These are phyloP conservation scores for Fusarium sp. DNA, from an alignment of 2,329 filamentous ascomycete genomes.

Conservation along the genomic window DNA sequence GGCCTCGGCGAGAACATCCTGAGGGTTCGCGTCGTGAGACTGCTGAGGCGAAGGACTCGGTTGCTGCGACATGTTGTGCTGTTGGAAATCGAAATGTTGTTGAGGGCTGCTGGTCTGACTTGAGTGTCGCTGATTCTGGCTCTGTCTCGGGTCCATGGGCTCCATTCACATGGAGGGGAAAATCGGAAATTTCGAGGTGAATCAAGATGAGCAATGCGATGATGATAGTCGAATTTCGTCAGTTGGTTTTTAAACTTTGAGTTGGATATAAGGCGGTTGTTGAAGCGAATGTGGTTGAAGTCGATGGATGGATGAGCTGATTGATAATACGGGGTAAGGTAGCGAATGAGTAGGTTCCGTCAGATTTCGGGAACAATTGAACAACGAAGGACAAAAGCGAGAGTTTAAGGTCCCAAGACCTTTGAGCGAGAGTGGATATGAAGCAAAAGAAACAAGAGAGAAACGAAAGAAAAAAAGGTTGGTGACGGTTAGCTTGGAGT, in stretches of 20 bases:
- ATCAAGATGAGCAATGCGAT: slow-evolving; percentile 15
- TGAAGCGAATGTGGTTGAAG: slow-evolving; percentile 34
- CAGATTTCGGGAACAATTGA: slow-evolving; percentile 13
- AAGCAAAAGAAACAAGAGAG: slow-evolving; percentile 26
- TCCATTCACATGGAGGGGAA: slow-evolving; percentile 39
- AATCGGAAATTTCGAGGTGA: slow-evolving; percentile 37
- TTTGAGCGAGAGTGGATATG: slow-evolving; percentile 30
- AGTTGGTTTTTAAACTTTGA: neutral
- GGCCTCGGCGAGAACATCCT: slow-evolving; percentile 56
- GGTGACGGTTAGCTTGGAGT: slow-evolving; percentile 26
- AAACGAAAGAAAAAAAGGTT: slow-evolving; percentile 16
- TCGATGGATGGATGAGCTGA: slow-evolving; percentile 26
- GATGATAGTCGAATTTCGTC: neutral
- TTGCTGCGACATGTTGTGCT: slow-evolving; percentile 38
- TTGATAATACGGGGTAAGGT: slow-evolving; percentile 14
- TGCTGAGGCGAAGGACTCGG: slow-evolving; percentile 41
- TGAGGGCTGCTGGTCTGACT: slow-evolving; percentile 42
- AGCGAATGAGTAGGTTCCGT: slow-evolving; percentile 18
- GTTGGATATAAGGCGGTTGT: slow-evolving; percentile 6
- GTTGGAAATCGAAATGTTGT: slow-evolving; percentile 34
- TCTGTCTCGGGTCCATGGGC: slow-evolving; percentile 47
- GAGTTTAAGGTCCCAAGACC: slow-evolving; percentile 29
- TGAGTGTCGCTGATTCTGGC: slow-evolving; percentile 17
- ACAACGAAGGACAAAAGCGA: slow-evolving; percentile 36
- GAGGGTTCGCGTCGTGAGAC: slow-evolving; percentile 49